Conservation (phyloP, 192 early-diverging fungal species). For the Lobosporangium transversale region DNA sequence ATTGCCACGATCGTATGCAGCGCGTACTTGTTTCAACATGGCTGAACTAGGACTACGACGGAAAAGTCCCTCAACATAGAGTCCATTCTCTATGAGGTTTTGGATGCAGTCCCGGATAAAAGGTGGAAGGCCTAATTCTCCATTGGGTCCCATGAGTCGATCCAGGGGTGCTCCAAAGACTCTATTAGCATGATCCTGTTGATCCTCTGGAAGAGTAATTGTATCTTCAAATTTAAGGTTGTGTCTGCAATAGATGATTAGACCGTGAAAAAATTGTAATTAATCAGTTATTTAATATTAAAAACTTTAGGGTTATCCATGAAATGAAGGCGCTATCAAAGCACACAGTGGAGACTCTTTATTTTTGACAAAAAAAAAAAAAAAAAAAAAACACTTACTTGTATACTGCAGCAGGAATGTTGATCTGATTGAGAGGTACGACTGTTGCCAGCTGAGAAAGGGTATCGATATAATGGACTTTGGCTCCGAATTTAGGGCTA, state of each 20-base stretch:
- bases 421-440: slow-evolving; percentile 79
- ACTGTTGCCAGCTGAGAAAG: slow-evolving; percentile 71
- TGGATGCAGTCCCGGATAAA: slow-evolving; percentile 78
- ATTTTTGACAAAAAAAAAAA: no score
- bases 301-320: no score
- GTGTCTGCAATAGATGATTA: slow-evolving; percentile 23
- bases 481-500: slow-evolving; percentile 91
- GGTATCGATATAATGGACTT: slow-evolving; percentile 83
- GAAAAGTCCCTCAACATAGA: slow-evolving; percentile 87
- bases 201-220: slow-evolving; percentile 53
- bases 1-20: slow-evolving; percentile 64
- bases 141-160: slow-evolving; percentile 76
- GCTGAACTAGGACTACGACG: slow-evolving; percentile 81
- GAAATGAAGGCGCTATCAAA: no score
- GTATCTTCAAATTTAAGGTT: slow-evolving; percentile 55
- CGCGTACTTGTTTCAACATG: slow-evolving; percentile 72
- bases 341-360: no score
- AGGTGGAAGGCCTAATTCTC: slow-evolving; percentile 78
- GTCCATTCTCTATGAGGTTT: slow-evolving; percentile 69
- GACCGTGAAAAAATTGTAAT: neutral
- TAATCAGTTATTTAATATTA: neutral
- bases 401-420: slow-evolving; percentile 76
- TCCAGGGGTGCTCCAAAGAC: slow-evolving; percentile 85
- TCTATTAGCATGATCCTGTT: slow-evolving; percentile 41
- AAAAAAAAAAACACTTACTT: slow-evolving; percentile 51